Percentiles rank a stretch among this genome's conserved stretches.
Evolutionary conservation across 371 early-diverging fungal species (phyloP).

Genomic region (Mortierella sp.): DNA sequence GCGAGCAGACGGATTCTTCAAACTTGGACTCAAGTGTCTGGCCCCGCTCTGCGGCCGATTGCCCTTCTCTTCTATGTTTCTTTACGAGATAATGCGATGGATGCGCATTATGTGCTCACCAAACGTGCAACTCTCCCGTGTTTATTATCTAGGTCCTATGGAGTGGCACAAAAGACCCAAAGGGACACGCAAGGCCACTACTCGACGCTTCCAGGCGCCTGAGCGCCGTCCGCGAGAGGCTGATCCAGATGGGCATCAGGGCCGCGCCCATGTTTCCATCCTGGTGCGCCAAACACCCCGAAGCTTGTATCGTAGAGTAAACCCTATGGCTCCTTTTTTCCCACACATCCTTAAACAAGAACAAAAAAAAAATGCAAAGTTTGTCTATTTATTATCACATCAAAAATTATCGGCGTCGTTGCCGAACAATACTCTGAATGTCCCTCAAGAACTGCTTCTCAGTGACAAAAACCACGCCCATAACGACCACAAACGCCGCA

Average conservation of each 20-base stretch:
- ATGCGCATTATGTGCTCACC: too few species aligned
- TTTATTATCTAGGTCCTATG: conserved; percentile 65
- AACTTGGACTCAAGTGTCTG: conserved; percentile 77
- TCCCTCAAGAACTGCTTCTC: conserved; percentile 48
- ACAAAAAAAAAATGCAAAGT: not conserved
- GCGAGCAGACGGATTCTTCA: conserved; percentile 77
- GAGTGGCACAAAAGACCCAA: conserved; percentile 73
- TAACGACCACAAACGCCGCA: conserved; percentile 10
- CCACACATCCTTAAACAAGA: not conserved
- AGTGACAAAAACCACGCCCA: conserved; percentile 19
- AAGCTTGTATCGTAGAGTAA: conserved; percentile 31
- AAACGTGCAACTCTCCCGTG: not conserved
- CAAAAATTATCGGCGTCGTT: conserved; percentile 19
- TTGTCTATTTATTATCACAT: not conserved
- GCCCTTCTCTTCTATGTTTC: too few species aligned
- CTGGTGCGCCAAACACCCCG: conserved; percentile 78
- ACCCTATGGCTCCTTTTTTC: not conserved
- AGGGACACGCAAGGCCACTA: conserved; percentile 66
- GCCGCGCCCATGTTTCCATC: conserved; percentile 80
- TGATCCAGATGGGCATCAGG: conserved; percentile 74
- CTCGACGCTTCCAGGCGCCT: conserved; percentile 75
- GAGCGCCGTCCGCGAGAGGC: conserved; percentile 75
- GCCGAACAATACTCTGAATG: conserved; percentile 29
- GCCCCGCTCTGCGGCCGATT: conserved; percentile 77
- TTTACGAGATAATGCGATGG: too few species aligned